Conservation (phyloP, 768 basidiomycete species). For the Tubosaeta brunneosetosa region DNA sequence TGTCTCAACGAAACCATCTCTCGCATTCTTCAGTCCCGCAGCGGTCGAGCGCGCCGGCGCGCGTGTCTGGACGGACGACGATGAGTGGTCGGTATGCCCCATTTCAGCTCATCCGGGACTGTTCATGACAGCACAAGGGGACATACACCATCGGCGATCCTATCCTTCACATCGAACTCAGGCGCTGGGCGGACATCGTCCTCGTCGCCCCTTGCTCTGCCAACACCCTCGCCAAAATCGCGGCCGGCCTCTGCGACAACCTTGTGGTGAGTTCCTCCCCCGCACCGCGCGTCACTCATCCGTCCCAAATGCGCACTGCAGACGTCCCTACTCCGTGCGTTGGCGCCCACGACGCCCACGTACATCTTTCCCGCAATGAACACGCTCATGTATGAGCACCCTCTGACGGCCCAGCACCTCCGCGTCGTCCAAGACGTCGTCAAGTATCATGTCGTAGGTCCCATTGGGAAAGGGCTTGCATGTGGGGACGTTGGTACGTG, state of each 20-base stretch:
- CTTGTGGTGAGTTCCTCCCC: slow-evolving; percentile 50
- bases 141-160: slow-evolving; percentile 80
- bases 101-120: background rate
- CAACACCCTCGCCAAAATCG: slow-evolving; percentile 94
- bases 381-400: slow-evolving; percentile 95
- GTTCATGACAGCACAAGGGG: slow-evolving; percentile 38
- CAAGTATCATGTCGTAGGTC: slow-evolving; percentile 77
- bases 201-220: slow-evolving; percentile 94
- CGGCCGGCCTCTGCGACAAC: slow-evolving; percentile 86
- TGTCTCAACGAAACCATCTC: slow-evolving; percentile 71
- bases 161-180: slow-evolving; percentile 92
- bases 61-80: slow-evolving; percentile 81
- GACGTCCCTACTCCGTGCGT: slow-evolving; percentile 80
- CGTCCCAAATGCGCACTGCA: slow-evolving; percentile 28
- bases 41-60: slow-evolving; percentile 50
- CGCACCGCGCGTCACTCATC: background rate
- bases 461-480: slow-evolving; percentile 82
- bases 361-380: slow-evolving; percentile 98
- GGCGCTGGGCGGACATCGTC: slow-evolving; percentile 93
- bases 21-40: slow-evolving; percentile 66
- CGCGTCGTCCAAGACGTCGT: slow-evolving; percentile 69
- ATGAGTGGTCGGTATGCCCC: slow-evolving; percentile 82
- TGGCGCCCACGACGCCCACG: slow-evolving; percentile 79
- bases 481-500: slow-evolving; percentile 85
- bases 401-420: slow-evolving; percentile 82